Base-by-base conservation (phyloP, 257 asterid species). In the Nicotiana benthamiana region DNA sequence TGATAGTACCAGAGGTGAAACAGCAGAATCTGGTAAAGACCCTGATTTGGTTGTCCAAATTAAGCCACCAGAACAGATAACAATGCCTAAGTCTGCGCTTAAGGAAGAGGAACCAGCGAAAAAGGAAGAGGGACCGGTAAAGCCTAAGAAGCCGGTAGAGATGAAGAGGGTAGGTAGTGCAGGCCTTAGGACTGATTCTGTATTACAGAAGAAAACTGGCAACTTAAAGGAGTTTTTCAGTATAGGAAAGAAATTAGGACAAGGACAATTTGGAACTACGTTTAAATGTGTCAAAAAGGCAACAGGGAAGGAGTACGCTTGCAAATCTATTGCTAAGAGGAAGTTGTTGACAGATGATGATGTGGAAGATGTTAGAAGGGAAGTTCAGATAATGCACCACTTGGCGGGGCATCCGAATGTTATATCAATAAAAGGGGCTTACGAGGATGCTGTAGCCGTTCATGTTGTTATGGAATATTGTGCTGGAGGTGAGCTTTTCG, bases 331-430 rank as follows among this genome's bases (percentile, higher is more conserved):
- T 72, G 97, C 97, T 15, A 94, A 94, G 92, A 90, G 98, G 89
- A 94, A 94, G 90, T 83, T 94, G 51, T 79, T 93, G 77, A 87
- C 93, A 0, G 97, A 94, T 48, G 98, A 94, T 11, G 98, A 94
- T 59, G 98, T 94, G 18, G 98, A 94, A 89, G 98, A 94, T 84
- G 98, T 94, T 51, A 91, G 98, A 82, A 88, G 98, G 89, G 98
- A 94, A 63, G 91, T 94, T 88, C 98, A 94, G 91, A 94, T 94
- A 88, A 93, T 94, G 98, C 98, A 94, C 87, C 98, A 94, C 83
- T 86, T 94, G 82, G 90, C 96, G 0, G 98, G 96, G 79, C 94
- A 94, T 80, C 96, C 96, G 0, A 93, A 94, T 82, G 98, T 94
- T 52, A 93, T 94, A 82, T 94, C 98, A 11, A 92, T 94, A 72